Evolutionary conservation across 345 rosid genomes (phyloP), one percentile per base, ranked within the genome.

Genomic region (Aethionema arabicum): DNA sequence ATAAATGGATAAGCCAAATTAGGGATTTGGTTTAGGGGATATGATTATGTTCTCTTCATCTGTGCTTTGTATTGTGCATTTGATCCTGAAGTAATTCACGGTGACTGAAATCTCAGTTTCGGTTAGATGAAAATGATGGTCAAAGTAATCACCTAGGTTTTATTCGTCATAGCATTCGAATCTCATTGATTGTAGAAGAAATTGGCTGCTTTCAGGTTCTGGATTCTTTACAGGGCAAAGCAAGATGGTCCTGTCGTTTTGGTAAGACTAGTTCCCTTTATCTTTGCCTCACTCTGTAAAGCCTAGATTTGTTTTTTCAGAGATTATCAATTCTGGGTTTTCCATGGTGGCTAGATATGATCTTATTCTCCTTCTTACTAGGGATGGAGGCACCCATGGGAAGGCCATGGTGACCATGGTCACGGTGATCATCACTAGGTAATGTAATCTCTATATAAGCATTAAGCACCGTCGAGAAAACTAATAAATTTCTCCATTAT

Each of bases 331-430:
- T 45, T 11, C 12, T 32, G 32, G 38, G 63, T 57, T 33, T 59
- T 33, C 12, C 4, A 54, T 33, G 47, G 15, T 59, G 14, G 27
- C 51, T 56, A 6, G 56, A 33, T 58, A 5, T 53, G 69, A 40
- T 63, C n/a, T 60, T 10, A 12, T 30, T 29, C 12, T 8, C 65
- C 32, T 50, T 41, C 41, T 21, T 69, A 57, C 3, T 68, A 91
- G 98, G 98, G 98, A 31, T 91, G 96, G 96, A 66, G 97, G 41
- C 99, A 90, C 73, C 99, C 97, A 4, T 93, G 99, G 99, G 99
- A 93, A 27, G 97, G 97, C 12, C 98, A 88, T 62, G 98, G 76
- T 59, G 98, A 83, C 76, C 91, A 86, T 32, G 90, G 90, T 60
- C 87, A 82, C 40, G 88, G 78, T 8, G 76, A 75, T 63, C 81